Conservation (phyloP, 1,284 basidiomycete species). For the Sporisorium reilianum region DNA sequence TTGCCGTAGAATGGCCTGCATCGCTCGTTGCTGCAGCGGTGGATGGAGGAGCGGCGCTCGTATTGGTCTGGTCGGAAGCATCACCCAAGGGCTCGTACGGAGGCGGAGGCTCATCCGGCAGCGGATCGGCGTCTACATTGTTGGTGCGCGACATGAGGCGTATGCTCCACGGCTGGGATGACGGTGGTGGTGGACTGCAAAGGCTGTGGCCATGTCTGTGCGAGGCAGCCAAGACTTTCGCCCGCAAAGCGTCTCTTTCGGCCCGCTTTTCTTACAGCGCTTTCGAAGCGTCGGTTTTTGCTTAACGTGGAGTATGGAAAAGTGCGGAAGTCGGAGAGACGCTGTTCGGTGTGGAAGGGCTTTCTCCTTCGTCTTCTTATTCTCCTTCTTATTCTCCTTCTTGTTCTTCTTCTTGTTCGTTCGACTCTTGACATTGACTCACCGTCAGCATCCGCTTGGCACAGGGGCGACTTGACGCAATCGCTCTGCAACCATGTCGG, state of each 20-base stretch:
- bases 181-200: not conserved
- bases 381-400: constrained; percentile 5
- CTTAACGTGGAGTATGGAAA: constrained; percentile 14
- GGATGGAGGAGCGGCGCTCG: not conserved
- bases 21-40: not conserved
- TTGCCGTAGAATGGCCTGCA: not conserved
- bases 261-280: constrained; percentile 1
- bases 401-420: not conserved
- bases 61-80: not conserved
- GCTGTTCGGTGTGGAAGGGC: not conserved
- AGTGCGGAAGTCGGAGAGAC: constrained; percentile 22
- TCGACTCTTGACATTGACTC: not conserved
- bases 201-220: constrained; percentile 21
- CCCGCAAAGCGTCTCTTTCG: no score
- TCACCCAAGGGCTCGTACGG: constrained; percentile 32
- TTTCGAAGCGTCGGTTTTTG: not conserved
- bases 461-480: not conserved
- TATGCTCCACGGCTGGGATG: not conserved
- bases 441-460: no score
- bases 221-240: constrained; percentile 6
- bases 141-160: constrained; percentile 27
- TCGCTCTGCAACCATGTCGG: constrained; percentile 78
- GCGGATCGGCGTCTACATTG: constrained; percentile 23
- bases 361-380: not conserved
- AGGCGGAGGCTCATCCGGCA: constrained; percentile 46